Percentiles rank a stretch among this genome's conserved stretches.
phyloP scores from a whole-genome alignment of 1,284 basidiomycete species.

The Cystobasidium slooffiae region DNA sequence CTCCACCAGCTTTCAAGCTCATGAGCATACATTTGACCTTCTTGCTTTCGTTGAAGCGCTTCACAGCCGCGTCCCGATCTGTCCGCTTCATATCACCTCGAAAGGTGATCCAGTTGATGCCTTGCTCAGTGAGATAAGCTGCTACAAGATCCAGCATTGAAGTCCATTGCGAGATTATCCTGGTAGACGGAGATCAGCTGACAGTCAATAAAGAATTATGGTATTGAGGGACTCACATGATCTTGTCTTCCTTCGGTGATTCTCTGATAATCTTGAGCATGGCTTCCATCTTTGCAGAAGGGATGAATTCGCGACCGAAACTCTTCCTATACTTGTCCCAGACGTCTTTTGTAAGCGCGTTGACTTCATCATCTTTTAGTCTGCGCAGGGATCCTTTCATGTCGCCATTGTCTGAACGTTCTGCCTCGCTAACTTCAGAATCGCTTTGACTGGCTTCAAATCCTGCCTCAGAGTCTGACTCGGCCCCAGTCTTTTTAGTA shows the following conservation, averaged over 20 bases:
- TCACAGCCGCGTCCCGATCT: conserved; percentile 51
- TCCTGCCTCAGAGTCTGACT: conserved; percentile 15
- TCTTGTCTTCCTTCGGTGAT: conserved; percentile 31
- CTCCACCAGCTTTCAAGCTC: conserved; percentile 50
- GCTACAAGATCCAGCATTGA: conserved; percentile 62
- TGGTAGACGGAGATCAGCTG: too few species aligned
- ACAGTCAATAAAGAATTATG: too few species aligned
- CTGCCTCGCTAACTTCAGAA: not conserved
- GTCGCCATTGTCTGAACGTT: not conserved
- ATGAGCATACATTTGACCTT: conserved; percentile 55
- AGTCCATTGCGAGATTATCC: conserved; percentile 66
- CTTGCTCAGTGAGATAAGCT: conserved; percentile 63
- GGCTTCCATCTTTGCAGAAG: conserved; percentile 22
- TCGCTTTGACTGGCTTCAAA: not conserved
- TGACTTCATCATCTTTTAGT: not conserved
- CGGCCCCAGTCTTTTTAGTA: conserved; percentile 28
- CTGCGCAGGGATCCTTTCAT: not conserved
- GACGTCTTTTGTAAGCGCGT: not conserved
- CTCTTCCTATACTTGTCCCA: not conserved
- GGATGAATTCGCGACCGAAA: conserved; percentile 20
- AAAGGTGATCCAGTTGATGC: conserved; percentile 64
- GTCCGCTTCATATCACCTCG: conserved; percentile 51
- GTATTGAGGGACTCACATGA: conserved; percentile 15
- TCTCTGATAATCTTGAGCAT: conserved; percentile 20
- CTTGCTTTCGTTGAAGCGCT: conserved; percentile 64